phyloP scores from a whole-genome alignment of 768 basidiomycete genomes.

The Rickenella mellea region DNA sequence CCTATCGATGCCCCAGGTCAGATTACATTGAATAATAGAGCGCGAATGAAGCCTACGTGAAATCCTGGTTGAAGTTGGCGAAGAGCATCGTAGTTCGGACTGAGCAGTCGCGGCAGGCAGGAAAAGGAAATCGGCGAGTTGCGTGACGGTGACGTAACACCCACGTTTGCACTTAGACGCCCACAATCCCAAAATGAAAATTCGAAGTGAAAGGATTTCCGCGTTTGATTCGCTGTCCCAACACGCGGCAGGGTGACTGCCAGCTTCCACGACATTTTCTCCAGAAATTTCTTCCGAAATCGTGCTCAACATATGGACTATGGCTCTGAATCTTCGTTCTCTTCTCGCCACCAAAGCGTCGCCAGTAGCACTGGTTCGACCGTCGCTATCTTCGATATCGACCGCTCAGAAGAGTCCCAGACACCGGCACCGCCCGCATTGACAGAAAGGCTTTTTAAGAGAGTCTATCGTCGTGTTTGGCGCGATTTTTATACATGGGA shows the following conservation, averaged over 20 bases:
- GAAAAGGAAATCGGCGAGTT: background rate
- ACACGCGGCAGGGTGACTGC: too few relatives aligned
- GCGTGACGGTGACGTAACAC: background rate
- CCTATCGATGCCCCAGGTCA: conserved; percentile 24
- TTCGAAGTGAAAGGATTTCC: too few relatives aligned
- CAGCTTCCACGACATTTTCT: too few relatives aligned
- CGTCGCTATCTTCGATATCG: too few relatives aligned
- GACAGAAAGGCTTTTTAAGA: background rate
- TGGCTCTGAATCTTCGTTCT: too few relatives aligned
- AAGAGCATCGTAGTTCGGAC: conserved; percentile 55
- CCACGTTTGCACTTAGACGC: background rate
- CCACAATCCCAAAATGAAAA: conserved; percentile 3
- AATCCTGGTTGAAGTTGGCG: conserved; percentile 97
- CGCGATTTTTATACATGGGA: conserved; percentile 40
- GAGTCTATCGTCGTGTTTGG: conserved; percentile 31
- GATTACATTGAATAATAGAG: conserved; percentile 2
- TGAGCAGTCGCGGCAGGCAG: conserved; percentile 12
- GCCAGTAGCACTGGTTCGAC: too few relatives aligned
- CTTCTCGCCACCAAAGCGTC: too few relatives aligned
- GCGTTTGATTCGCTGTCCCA: too few relatives aligned
- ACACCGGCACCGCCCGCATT: background rate
- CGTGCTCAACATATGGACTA: too few relatives aligned
- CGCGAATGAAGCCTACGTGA: conserved; percentile 48
- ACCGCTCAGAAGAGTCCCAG: too few relatives aligned
- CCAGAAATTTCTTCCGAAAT: too few relatives aligned